Base-by-base conservation (phyloP, 345 rosid species). In the Turritis glabra region DNA sequence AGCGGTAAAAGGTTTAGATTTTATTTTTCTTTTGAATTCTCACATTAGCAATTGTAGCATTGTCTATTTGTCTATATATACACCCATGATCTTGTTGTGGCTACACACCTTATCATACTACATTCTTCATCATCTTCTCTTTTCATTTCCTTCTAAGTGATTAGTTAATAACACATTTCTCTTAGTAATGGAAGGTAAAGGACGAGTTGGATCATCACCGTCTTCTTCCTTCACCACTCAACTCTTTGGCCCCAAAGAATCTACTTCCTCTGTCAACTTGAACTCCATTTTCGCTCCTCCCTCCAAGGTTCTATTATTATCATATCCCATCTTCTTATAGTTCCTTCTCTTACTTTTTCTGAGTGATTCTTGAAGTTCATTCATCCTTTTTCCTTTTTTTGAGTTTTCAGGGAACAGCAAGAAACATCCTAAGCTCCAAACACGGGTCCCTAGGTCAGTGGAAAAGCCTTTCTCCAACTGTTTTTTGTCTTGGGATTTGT, bases 211-310 rank as follows among this genome's bases (percentile, higher is more conserved):
- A 61, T 80, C 81, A 40, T 58, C 83, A 46, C 79, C 76, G 8
- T 70, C 87, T 46, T 82, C 87, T 41, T 88, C 87, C 3, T 84
- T 86, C 62, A 80, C 88, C 7, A 69, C 88, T 72, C 84, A 89
- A 56, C 87, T 92, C 62, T 92, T 87, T 67, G 90, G 95, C 72
- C 77, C 76, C 75, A 92, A 82, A 80, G 86, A 89, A 56, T 67
- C 84, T 27, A 60, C 91, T 9, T 80, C 91, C 14, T 47, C 87
- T n/a, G 83, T 91, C 54, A 80, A 66, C 54, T 84, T 90, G 46
- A 81, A 82, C 43, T 86, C 96, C 43, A 87, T 92, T 55, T 87
- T 90, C 57, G 79, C 91, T 60, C 88, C 82, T 54, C 87, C 88
- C 21, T 75, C 87, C 5, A 72, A 74, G 83, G 96, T 88, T 83